Base-by-base conservation (phyloP, 192 early-diverging fungal species). In the Polychytrium aggregatum region DNA sequence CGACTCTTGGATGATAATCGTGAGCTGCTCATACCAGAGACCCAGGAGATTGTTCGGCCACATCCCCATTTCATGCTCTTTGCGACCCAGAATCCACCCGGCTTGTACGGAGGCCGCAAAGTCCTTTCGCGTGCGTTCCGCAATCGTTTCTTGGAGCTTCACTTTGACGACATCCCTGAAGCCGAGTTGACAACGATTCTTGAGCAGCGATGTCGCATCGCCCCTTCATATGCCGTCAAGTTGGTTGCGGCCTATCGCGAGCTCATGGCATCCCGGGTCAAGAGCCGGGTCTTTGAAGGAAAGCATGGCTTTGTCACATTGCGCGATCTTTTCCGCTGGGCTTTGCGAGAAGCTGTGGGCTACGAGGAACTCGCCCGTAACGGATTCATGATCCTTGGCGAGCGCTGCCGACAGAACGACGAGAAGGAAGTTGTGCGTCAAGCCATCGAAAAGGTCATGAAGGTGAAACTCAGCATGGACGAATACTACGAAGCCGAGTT, bases 31-130 rank as follows among this genome's bases (percentile, higher is more conserved):
- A 87, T 98, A 37, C 88, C 92, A 6, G 96, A 98, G 65, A 98
- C 92, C 5, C 88, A 92, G 48, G 86, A 94, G 67, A 60, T 85
- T 26, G 82, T 98, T 31, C 81, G 83, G 16, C 96, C 96, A 29
- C 93, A 98, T 49, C 84, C 84, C 36, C 75, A 88, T 52, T 98
- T 98, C 63, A 90, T 89, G 86, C 76, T 98, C 11, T 98, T 98
- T 72, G 96, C 96, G 22, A 98, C 96, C 18, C 96, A 98, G 63
- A 98, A 98, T 61, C 96, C 96, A 3, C 83, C 96, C n/a, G 93
- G 93, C 5, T 67, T 88, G 24, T 98, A 98, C 61, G 93, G 92
- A 46, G 96, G 96, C 9, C 84, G 96, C 39, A 97, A 98, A 62
- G 83, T 83, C 30, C 74, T 98, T 18, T 94, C 90, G 0, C 74